Evolutionary conservation across 2,329 filamentous ascomycete genomes (phyloP).

Genomic region (Elsinoe arachidis): DNA sequence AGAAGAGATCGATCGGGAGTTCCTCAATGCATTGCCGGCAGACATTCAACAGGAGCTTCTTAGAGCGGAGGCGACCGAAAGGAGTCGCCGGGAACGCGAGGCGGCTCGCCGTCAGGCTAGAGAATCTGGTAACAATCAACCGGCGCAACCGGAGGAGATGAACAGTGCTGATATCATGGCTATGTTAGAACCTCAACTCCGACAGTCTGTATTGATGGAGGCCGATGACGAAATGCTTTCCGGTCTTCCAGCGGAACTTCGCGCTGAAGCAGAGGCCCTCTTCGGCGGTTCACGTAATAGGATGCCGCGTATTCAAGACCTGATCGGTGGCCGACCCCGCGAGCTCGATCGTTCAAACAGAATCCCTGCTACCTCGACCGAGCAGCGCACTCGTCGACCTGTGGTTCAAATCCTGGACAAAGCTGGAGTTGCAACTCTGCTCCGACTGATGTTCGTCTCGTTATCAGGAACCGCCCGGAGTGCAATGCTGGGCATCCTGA

Average conservation of each 20-base stretch:
- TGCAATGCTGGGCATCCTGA: constrained; percentile 77
- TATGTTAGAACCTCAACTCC: constrained; percentile 74
- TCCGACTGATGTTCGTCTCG: constrained; percentile 97
- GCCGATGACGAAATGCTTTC: constrained; percentile 83
- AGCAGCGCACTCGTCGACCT: constrained; percentile 45
- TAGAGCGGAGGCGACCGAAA: constrained; percentile 80
- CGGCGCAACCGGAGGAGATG: constrained; percentile 65
- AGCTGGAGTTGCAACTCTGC: constrained; percentile 84
- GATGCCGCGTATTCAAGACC: constrained; percentile 10
- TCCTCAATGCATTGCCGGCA: constrained; percentile 82
- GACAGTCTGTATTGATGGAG: constrained; percentile 81
- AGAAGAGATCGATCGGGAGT: constrained; percentile 76
- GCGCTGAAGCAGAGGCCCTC: constrained; percentile 73
- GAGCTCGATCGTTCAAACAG: constrained; percentile 16
- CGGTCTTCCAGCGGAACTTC: constrained; percentile 74
- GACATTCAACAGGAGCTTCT: constrained; percentile 86
- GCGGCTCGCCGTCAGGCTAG: constrained; percentile 62
- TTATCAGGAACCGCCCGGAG: constrained; percentile 79
- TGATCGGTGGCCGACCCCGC: constrained; percentile 3
- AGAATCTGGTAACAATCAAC: constrained; percentile 35
- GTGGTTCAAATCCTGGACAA: constrained; percentile 97
- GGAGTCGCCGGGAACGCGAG: constrained; percentile 78
- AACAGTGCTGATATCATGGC: constrained; percentile 87
- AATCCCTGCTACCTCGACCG: not conserved
- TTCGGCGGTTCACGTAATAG: constrained; percentile 40